phyloP scores from a whole-genome alignment of 495 filamentous ascomycete species.

The Symbiotaphrina buchneri region DNA sequence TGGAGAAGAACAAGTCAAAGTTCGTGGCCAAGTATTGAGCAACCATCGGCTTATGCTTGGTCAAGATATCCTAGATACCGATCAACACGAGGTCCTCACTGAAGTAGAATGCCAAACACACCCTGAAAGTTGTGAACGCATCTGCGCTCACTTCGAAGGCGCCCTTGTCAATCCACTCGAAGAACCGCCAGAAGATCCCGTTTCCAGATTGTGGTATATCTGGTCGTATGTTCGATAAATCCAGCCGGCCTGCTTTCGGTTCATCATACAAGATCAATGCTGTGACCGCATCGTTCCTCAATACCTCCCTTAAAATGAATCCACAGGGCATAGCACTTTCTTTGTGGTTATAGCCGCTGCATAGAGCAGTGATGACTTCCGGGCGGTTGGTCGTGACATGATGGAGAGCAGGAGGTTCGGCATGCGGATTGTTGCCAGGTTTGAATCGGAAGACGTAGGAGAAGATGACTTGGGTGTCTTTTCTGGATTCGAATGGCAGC shows the following conservation, averaged over 20 bases:
- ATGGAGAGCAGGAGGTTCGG: constrained; percentile 58
- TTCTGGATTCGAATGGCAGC: constrained; percentile 83
- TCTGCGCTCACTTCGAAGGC: constrained; percentile 95
- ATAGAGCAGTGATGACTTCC: constrained; percentile 70
- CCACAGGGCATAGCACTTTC: constrained; percentile 90
- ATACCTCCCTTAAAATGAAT: constrained; percentile 68
- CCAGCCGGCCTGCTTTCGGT: constrained; percentile 33
- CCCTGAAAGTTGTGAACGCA: constrained; percentile 90
- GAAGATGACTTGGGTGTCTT: constrained; percentile 78
- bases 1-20: constrained; percentile 74
- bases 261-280: constrained; percentile 86
- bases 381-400: constrained; percentile 69
- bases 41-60: constrained; percentile 77
- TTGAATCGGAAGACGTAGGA: constrained; percentile 73
- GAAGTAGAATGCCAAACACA: constrained; percentile 13
- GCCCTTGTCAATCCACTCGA: constrained; percentile 85
- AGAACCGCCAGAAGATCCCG: constrained; percentile 94
- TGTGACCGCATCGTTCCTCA: constrained; percentile 77
- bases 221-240: constrained; percentile 31
- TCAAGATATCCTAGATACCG: constrained; percentile 54
- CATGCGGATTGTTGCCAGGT: constrained; percentile 25
- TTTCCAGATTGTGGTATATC: constrained; percentile 42
- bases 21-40: constrained; percentile 69
- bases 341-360: constrained; percentile 68
- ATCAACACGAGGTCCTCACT: background rate